These are phyloP conservation scores for Pythium aristosporum DNA, from an alignment of 352 stramenopile species.

Conservation along the genomic window DNA sequence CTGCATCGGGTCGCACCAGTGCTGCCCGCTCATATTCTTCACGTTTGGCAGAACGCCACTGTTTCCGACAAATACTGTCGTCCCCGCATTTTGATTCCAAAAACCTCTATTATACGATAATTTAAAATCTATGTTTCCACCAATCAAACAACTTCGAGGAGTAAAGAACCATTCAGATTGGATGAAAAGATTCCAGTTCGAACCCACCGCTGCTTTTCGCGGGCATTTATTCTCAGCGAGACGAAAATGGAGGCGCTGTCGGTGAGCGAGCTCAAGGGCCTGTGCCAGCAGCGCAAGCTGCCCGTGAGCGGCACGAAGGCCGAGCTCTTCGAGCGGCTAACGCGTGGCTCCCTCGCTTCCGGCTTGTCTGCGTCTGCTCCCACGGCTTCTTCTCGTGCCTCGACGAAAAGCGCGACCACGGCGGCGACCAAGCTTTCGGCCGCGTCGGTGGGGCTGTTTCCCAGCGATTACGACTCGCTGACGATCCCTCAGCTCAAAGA, in stretches of 20 bases:
- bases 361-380: not conserved
- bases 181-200: not conserved
- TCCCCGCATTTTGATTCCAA: not conserved
- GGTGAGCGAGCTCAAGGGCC: slow-evolving; percentile 18
- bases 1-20: slow-evolving; percentile 31
- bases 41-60: not conserved
- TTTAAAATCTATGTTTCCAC: not conserved
- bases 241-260: slow-evolving; percentile 19
- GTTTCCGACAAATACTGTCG: not conserved
- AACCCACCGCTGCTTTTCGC: slow-evolving; percentile 1
- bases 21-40: slow-evolving; percentile 6
- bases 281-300: slow-evolving; percentile 19
- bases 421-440: not conserved
- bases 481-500: slow-evolving; percentile 23
- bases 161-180: not conserved
- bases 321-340: slow-evolving; percentile 14
- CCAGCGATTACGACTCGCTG: slow-evolving; percentile 18
- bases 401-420: not conserved
- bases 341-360: not conserved
- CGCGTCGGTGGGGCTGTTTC: slow-evolving; percentile 10
- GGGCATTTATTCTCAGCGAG: slow-evolving; percentile 1
- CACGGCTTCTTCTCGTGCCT: not conserved
- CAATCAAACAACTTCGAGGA: not conserved
- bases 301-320: slow-evolving; percentile 14
- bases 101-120: not conserved